Percentiles rank a stretch among this genome's conserved stretches.
Evolutionary conservation across 2,329 filamentous ascomycete genomes (phyloP).

Genomic region (Calonectria ilicicola): DNA sequence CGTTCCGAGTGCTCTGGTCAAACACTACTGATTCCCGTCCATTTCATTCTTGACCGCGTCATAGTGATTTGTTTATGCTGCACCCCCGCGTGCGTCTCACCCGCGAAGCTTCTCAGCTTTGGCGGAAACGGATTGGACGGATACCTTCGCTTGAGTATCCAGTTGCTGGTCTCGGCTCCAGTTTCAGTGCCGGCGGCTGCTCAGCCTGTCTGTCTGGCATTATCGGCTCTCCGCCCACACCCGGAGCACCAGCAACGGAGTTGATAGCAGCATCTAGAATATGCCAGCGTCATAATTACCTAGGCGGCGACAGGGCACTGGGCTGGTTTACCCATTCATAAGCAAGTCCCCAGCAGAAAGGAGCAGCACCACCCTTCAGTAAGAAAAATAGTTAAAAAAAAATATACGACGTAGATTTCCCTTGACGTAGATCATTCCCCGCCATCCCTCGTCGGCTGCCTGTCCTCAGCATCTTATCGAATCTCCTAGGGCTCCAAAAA

Average conservation of each 20-base stretch:
- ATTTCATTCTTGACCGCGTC: neutral
- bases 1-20: constrained; percentile 33
- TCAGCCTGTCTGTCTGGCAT: constrained; percentile 15
- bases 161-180: constrained; percentile 20
- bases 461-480: neutral
- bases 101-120: constrained; percentile 4
- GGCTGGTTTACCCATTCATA: constrained; percentile 3
- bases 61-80: neutral
- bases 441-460: neutral
- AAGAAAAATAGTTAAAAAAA: neutral
- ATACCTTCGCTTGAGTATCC: constrained; percentile 3
- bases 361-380: neutral
- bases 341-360: neutral
- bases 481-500: constrained; percentile 3
- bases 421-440: neutral
- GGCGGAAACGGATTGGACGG: neutral
- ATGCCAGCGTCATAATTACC: constrained; percentile 11
- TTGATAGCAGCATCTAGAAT: constrained; percentile 6
- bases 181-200: constrained; percentile 13
- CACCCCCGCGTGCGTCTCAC: neutral
- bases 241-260: constrained; percentile 14
- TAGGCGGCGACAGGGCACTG: neutral
- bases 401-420: neutral
- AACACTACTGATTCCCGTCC: neutral
- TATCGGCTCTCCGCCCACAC: neutral